Conservation (phyloP, 164 flowering plant genomes). For the Annona cherimola region DNA sequence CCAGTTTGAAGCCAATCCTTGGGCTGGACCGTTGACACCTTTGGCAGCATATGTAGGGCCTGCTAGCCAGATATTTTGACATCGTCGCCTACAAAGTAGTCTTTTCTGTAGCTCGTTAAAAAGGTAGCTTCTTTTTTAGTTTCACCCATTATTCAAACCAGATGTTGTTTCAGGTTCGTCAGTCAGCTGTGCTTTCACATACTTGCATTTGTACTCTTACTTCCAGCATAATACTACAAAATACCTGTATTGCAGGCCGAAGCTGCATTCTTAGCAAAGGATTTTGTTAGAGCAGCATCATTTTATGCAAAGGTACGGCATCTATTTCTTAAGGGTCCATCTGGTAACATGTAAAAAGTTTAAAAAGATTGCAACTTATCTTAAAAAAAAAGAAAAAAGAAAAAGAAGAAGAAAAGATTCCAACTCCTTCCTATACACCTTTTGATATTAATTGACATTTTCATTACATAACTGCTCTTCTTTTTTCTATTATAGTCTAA, state of each 20-base stretch:
- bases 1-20: too few species aligned
- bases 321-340: constrained; percentile 11
- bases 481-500: too few species aligned
- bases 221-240: not conserved
- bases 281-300: constrained; percentile 86
- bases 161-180: not conserved
- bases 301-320: constrained; percentile 83
- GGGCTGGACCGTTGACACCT: too few species aligned
- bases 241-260: constrained; percentile 72
- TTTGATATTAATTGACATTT: too few species aligned
- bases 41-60: not conserved
- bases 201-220: not conserved
- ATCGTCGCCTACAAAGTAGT: not conserved
- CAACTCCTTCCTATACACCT: too few species aligned
- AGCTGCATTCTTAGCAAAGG: constrained; percentile 74
- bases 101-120: not conserved
- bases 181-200: not conserved
- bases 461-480: too few species aligned
- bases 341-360: too few species aligned
- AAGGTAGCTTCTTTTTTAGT: not conserved
- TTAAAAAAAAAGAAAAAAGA: too few species aligned
- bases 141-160: not conserved
- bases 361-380: too few species aligned
- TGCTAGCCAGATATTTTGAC: not conserved
- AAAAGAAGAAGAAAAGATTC: too few species aligned